A percentile compares a stretch with the other conserved stretches of the same genome.
These are phyloP conservation scores for Tolypocladium amazonense DNA, from an alignment of 2,329 filamentous ascomycete species.

Conservation along the genomic window DNA sequence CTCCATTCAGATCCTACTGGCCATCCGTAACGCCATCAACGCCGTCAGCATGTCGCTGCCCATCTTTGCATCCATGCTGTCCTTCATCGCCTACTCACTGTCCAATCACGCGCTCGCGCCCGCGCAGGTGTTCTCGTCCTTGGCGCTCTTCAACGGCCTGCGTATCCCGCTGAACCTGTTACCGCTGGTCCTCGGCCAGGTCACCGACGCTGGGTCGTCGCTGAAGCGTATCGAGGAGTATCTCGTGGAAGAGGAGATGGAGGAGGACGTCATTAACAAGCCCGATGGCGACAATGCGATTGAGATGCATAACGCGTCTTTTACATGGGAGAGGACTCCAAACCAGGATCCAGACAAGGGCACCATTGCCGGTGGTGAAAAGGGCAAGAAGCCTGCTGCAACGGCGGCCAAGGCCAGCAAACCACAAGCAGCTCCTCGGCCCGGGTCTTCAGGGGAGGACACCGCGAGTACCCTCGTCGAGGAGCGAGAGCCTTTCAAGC, in stretches of 20 bases:
- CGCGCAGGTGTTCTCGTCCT: constrained; percentile 79
- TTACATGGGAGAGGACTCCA: constrained; percentile 74
- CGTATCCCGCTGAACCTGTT: constrained; percentile 83
- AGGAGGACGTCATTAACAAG: constrained; percentile 53
- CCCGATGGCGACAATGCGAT: constrained; percentile 57
- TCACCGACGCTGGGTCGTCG: constrained; percentile 82
- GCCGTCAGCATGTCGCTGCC: constrained; percentile 78
- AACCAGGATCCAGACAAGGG: constrained; percentile 38
- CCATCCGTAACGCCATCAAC: constrained; percentile 77
- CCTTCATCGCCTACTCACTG: constrained; percentile 74
- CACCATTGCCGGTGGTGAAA: constrained; percentile 28
- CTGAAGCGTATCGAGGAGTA: constrained; percentile 81
- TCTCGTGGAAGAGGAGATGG: constrained; percentile 71
- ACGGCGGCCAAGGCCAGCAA: constrained; percentile 23
- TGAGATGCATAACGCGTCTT: constrained; percentile 60
- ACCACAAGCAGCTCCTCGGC: constrained; percentile 14
- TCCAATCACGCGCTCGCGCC: constrained; percentile 59
- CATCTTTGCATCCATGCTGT: constrained; percentile 88
- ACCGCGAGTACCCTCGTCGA: constrained; percentile 46
- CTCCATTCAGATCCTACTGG: constrained; percentile 73
- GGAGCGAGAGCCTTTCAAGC: constrained; percentile 57
- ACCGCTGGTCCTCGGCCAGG: constrained; percentile 78
- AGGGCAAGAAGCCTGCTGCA: constrained; percentile 22
- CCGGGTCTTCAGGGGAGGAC: constrained; percentile 28
- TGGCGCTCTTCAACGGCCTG: constrained; percentile 87